Percentiles rank a stretch among this genome's conserved stretches.
Conservation (phyloP, 2,329 filamentous ascomycete genomes). For the Beauveria scarabaeidicola region DNA sequence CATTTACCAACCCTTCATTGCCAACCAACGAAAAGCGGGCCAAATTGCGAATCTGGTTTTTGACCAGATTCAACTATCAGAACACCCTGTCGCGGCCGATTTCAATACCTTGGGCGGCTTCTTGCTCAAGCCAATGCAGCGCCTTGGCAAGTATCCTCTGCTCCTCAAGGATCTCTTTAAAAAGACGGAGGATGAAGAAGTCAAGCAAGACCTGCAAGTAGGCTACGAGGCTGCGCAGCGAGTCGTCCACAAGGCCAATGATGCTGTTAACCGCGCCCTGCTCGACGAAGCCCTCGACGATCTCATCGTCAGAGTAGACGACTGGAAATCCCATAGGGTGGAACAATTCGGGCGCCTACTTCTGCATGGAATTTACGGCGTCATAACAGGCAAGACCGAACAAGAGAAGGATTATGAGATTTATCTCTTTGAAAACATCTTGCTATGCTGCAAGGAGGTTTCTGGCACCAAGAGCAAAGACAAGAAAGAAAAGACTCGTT, state of each 20-base stretch:
- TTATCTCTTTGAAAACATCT: conserved; percentile 90
- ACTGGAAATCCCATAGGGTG: conserved; percentile 91
- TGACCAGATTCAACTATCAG: conserved; percentile 72
- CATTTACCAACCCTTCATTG: conserved; percentile 94
- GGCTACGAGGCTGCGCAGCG: conserved; percentile 78
- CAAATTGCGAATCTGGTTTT: conserved; percentile 77
- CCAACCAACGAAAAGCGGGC: conserved; percentile 88
- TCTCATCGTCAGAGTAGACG: conserved; percentile 74
- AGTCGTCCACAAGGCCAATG: conserved; percentile 77
- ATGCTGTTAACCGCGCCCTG: conserved; percentile 82
- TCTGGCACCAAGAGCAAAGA: conserved; percentile 76
- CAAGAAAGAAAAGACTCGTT: conserved; percentile 58
- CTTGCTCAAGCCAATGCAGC: conserved; percentile 91
- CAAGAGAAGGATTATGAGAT: conserved; percentile 97
- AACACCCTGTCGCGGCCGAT: conserved; percentile 73
- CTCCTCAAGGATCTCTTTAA: conserved; percentile 84
- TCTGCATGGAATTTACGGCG: conserved; percentile 82
- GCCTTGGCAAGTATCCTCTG: conserved; percentile 88
- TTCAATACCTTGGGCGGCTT: conserved; percentile 87
- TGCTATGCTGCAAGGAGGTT: conserved; percentile 94
- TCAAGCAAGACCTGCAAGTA: conserved; percentile 61
- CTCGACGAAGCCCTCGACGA: conserved; percentile 77
- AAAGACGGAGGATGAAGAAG: conserved; percentile 66
- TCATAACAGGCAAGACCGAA: conserved; percentile 82
- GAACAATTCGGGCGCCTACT: conserved; percentile 87